Evolutionary conservation across 495 filamentous ascomycete genomes (phyloP).

Genomic region (Acidomyces sp.): DNA sequence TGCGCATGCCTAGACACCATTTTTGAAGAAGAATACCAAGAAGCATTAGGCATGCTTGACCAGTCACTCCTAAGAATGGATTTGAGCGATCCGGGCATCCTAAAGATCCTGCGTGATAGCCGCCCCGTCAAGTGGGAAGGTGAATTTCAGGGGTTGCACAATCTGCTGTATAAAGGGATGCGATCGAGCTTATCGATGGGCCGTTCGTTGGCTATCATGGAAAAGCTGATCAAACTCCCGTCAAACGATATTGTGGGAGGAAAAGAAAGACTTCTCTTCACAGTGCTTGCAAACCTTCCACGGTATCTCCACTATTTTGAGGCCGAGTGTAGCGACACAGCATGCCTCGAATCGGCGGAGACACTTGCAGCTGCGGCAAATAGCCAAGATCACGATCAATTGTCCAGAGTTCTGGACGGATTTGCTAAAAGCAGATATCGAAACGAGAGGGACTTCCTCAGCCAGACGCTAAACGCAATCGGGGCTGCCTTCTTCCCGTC

Average conservation of each 20-base stretch:
- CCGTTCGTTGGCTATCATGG: constrained; percentile 60
- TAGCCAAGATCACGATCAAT: constrained; percentile 43
- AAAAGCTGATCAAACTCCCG: constrained; percentile 65
- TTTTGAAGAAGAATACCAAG: constrained; percentile 86
- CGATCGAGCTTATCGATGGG: constrained; percentile 73
- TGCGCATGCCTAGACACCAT: constrained; percentile 93
- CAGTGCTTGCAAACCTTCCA: constrained; percentile 78
- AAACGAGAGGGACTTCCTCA: constrained; percentile 63
- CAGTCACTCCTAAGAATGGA: constrained; percentile 73
- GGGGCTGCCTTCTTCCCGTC: constrained; percentile 69
- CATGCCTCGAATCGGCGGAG: constrained; percentile 48
- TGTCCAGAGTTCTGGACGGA: constrained; percentile 49
- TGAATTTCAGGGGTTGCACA: constrained; percentile 72
- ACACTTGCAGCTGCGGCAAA: constrained; percentile 61
- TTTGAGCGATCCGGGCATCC: constrained; percentile 54
- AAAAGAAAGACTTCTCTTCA: constrained; percentile 67
- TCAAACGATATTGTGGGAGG: constrained; percentile 72
- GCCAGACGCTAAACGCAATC: constrained; percentile 60
- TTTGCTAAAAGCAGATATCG: constrained; percentile 59
- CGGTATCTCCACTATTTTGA: constrained; percentile 73
- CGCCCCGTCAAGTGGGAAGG: constrained; percentile 84
- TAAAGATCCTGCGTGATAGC: constrained; percentile 56
- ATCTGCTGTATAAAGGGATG: constrained; percentile 77
- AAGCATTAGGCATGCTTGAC: constrained; percentile 83
- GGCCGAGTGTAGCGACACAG: constrained; percentile 39